Conservation (phyloP, 371 early-diverging fungal genomes). For the Vittaforma corneae region DNA sequence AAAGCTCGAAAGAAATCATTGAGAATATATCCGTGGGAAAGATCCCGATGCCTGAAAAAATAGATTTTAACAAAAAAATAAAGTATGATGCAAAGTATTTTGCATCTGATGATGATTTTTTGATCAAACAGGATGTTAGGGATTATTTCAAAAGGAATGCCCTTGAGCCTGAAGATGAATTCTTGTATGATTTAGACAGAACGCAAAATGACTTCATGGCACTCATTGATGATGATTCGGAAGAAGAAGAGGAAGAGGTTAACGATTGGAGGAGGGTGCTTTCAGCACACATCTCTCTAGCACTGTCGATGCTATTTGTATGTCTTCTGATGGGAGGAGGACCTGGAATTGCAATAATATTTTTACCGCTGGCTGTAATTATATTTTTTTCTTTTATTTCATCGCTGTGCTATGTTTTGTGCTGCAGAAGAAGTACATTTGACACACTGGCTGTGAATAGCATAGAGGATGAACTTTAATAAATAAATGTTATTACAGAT, state of each 20-base stretch:
- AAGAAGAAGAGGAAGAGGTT: slow-evolving; percentile 52
- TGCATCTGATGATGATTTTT: slow-evolving; percentile 69
- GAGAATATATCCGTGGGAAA: slow-evolving; percentile 18
- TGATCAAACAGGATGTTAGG: slow-evolving; percentile 63
- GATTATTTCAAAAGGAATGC: slow-evolving; percentile 65
- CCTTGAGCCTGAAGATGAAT: slow-evolving; percentile 64
- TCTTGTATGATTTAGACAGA: slow-evolving; percentile 63
- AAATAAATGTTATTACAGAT: slow-evolving; percentile 31
- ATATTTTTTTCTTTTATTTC: slow-evolving; percentile 55
- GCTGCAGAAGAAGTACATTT: slow-evolving; percentile 57
- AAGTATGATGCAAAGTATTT: slow-evolving; percentile 58
- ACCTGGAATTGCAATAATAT: slow-evolving; percentile 54
- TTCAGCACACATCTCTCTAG: slow-evolving; percentile 56
- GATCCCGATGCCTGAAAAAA: slow-evolving; percentile 14
- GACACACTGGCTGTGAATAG: slow-evolving; percentile 58
- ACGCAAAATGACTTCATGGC: slow-evolving; percentile 60
- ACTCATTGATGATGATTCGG: slow-evolving; percentile 53
- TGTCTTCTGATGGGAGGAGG: slow-evolving; percentile 54
- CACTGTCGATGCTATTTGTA: slow-evolving; percentile 51
- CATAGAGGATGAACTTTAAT: slow-evolving; percentile 53
- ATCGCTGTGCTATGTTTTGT: slow-evolving; percentile 58
- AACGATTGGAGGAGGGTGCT: slow-evolving; percentile 58
- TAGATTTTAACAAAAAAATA: slow-evolving; percentile 19
- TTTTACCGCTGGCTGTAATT: slow-evolving; percentile 55
- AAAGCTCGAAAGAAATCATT: slow-evolving; percentile 32